A percentile compares a stretch with the other conserved stretches of the same genome.
Conservation (phyloP, 192 early-diverging fungal genomes). For the Geranomyces michiganensis region DNA sequence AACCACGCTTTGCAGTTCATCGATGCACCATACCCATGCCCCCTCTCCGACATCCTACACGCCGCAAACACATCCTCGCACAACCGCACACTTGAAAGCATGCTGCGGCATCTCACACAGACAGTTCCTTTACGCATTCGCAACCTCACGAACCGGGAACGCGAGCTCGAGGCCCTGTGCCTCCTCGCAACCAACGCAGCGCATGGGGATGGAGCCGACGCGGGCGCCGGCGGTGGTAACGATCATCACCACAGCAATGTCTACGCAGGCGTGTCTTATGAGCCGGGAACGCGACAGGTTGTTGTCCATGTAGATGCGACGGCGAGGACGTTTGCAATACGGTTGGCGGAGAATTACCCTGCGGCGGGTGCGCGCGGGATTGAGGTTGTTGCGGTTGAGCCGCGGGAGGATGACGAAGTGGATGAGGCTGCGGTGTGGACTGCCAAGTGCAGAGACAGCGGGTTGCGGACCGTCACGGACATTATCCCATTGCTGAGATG, state of each 20-base stretch:
- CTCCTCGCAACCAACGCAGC: not conserved
- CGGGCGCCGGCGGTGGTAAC: not conserved
- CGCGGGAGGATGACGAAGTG: constrained; percentile 12
- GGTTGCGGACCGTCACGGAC: not conserved
- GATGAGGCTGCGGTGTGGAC: constrained; percentile 3
- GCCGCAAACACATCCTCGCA: constrained; percentile 12
- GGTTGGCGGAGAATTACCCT: constrained; percentile 20
- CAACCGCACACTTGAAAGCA: constrained; percentile 9
- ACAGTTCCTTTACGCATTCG: constrained; percentile 10
- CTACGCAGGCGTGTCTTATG: constrained; percentile 19
- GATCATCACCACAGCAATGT: not conserved
- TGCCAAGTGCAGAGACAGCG: not conserved
- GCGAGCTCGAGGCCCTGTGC: constrained; percentile 22
- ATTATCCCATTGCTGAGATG: not conserved
- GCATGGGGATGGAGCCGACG: not conserved
- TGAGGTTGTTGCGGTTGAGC: constrained; percentile 28
- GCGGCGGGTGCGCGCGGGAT: constrained; percentile 8
- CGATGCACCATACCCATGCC: constrained; percentile 19
- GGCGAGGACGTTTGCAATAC: constrained; percentile 22
- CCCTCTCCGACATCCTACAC: constrained; percentile 22
- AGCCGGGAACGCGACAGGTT: constrained; percentile 25
- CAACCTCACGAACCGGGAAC: constrained; percentile 7
- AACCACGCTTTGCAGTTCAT: constrained; percentile 1
- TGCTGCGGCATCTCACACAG: constrained; percentile 10
- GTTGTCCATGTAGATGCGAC: constrained; percentile 26